Evolutionary conservation across 257 asterid species (phyloP), one percentile per base, ranked within the genome.

Genomic region (Solanum habrochaites): DNA sequence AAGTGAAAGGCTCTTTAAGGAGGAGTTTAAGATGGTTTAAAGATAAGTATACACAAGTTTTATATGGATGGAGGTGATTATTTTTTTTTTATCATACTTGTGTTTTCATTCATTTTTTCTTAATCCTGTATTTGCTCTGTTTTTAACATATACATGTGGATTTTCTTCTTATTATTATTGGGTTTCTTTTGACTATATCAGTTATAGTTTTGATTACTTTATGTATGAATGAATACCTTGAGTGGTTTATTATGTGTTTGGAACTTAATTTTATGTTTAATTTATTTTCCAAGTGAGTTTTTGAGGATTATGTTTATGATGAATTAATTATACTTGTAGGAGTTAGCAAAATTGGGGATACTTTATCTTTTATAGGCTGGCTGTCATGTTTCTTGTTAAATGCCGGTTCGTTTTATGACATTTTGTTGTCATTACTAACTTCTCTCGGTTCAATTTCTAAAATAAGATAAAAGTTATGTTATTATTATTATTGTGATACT

Each of bases 21-120:
- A 94, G 90, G 93, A 96, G 97, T 82, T 87, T 92, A 86, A 93
- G 96, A 85, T 96, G 99, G 99, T 81, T 96, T 20, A 96, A 93
- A 42, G 85, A 92, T 75, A 94, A 91, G 88, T 96, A 90, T 86
- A 87, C 94, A 15, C 94, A 90, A 21, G 94, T 93, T 52, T 89
- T 94, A 43, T 90, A 95, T 90, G 98, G 95, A 58, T 92, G 97
- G 98, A 86, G 94, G 92, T 94, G 90, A 91, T 60, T 78, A 13
- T 27, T 78, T 32, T 3, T 31, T 27, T 60, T 77, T 43, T 13
- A 58, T 18, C 18, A 39, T 31, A 27, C 18, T 25, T 88, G 27
- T 83, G 27, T 83, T 43, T 75, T 85, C 70, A 84, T 73, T 77
- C 62, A 77, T 58, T 80, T 6, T 6, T 49, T 49, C 58, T 49